Evolutionary conservation across 202 grass and related monocot genomes (phyloP).

Genomic region (Carex arenaria): DNA sequence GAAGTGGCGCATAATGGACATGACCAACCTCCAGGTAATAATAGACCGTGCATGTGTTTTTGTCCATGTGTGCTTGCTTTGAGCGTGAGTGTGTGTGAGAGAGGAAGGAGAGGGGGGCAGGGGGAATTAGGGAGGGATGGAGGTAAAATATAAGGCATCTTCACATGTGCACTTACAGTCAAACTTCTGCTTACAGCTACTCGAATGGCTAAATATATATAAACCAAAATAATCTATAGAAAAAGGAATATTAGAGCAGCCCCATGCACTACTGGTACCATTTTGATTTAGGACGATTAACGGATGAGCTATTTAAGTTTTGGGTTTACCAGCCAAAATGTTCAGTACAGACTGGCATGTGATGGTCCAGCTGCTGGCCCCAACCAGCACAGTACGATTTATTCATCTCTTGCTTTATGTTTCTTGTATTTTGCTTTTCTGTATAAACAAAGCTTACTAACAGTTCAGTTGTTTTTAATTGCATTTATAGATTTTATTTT

Average conservation of each 20-base stretch:
- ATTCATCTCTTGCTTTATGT: background rate
- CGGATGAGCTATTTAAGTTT: background rate
- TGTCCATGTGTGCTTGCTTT: background rate
- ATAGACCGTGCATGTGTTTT: background rate
- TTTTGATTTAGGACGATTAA: background rate
- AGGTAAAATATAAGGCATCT: background rate
- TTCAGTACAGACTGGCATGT: background rate
- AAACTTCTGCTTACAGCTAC: background rate
- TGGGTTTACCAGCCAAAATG: background rate
- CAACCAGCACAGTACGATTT: background rate
- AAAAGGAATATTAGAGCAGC: background rate
- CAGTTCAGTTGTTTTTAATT: background rate
- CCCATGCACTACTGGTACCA: background rate
- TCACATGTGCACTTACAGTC: background rate
- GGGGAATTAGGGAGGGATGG: background rate
- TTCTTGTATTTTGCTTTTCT: background rate
- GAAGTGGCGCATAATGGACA: constrained; percentile 96
- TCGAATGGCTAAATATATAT: background rate
- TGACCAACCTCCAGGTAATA: constrained; percentile 75
- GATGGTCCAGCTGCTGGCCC: background rate
- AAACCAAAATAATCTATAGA: background rate
- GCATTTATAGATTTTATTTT: background rate
- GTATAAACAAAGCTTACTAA: background rate
- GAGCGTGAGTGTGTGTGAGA: background rate
- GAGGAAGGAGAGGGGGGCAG: background rate